Evolutionary conservation across 2,329 filamentous ascomycete genomes (phyloP).

Genomic region (Acrocalymma vagum): DNA sequence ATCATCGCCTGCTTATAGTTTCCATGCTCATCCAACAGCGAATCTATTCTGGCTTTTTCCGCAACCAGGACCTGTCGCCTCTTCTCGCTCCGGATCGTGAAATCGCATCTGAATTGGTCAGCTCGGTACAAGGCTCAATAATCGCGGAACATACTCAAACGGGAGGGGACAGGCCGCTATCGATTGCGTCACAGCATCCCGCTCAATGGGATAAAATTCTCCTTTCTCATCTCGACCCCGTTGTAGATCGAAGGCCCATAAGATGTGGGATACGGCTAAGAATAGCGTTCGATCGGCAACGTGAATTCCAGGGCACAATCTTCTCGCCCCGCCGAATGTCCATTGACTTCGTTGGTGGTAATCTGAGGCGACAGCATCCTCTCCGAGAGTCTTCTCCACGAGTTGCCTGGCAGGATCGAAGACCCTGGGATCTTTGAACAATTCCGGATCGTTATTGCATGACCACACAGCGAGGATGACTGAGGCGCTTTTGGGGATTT

Average conservation of each 20-base stretch:
- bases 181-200: too few relatives aligned
- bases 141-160: too few relatives aligned
- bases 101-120: too few relatives aligned
- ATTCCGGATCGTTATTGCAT: constrained; percentile 51
- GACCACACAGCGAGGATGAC: constrained; percentile 48
- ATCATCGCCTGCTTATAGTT: too few relatives aligned
- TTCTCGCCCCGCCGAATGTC: constrained; percentile 53
- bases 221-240: too few relatives aligned
- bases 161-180: too few relatives aligned
- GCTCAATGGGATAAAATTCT: too few relatives aligned
- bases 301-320: constrained; percentile 53
- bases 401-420: constrained; percentile 54
- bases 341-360: constrained; percentile 43
- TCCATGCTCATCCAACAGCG: too few relatives aligned
- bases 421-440: constrained; percentile 46
- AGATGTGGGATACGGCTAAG: constrained; percentile 30
- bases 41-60: too few relatives aligned
- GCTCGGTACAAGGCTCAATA: too few relatives aligned
- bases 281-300: constrained; percentile 54
- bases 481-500: constrained; percentile 53
- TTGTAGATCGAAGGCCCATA: constrained; percentile 43
- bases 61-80: too few relatives aligned
- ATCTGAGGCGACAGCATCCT: constrained; percentile 50
- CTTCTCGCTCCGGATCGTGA: too few relatives aligned
- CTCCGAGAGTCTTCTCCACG: constrained; percentile 23